Conservation (phyloP, 176 grass and related monocot genomes). For the Raddia distichophylla region DNA sequence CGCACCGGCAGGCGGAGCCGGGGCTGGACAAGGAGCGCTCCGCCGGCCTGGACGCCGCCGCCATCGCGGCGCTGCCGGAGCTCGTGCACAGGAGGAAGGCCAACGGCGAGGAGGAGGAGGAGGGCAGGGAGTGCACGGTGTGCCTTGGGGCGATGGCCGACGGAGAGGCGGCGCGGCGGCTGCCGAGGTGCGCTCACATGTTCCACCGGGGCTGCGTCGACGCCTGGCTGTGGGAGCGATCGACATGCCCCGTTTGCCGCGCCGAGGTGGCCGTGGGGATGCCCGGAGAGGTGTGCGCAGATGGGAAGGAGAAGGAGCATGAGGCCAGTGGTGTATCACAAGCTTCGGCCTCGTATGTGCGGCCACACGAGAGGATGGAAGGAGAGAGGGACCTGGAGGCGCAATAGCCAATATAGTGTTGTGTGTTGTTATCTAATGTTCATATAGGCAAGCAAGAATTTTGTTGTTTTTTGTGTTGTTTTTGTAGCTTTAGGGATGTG, state of each 20-base stretch:
- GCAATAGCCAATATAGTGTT: not conserved
- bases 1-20: not conserved
- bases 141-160: slow-evolving; percentile 52
- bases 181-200: slow-evolving; percentile 61
- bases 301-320: not conserved
- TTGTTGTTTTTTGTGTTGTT: not conserved
- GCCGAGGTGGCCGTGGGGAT: slow-evolving; percentile 18
- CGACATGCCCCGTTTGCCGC: slow-evolving; percentile 67
- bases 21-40: slow-evolving; percentile 27
- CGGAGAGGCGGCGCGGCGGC: slow-evolving; percentile 47
- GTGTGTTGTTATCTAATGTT: not conserved
- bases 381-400: slow-evolving; percentile 55
- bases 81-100: slow-evolving; percentile 27
- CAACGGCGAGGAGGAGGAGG: not conserved
- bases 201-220: slow-evolving; percentile 73
- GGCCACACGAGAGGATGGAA: not conserved
- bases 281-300: not conserved
- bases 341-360: not conserved
- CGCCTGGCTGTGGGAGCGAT: slow-evolving; percentile 56
- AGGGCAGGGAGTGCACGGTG: slow-evolving; percentile 43
- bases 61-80: slow-evolving; percentile 50
- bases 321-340: not conserved
- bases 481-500: not conserved
- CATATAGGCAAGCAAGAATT: not conserved
- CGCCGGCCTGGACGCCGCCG: slow-evolving; percentile 41